phyloP scores from a whole-genome alignment of 257 asterid species.

The Euphrasia confusa region DNA sequence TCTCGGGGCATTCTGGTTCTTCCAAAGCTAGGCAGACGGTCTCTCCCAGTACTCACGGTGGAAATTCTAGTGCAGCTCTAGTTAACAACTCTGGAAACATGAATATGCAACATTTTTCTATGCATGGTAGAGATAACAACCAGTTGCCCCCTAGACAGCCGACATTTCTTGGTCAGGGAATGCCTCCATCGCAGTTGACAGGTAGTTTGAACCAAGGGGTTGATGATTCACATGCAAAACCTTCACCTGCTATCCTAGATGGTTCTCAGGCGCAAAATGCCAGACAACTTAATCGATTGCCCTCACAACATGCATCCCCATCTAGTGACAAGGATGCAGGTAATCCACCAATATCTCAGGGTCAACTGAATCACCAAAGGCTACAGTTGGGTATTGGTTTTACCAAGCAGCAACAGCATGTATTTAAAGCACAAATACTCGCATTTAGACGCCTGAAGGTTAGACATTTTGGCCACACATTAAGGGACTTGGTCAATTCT shows the following conservation, averaged over 20 bases:
- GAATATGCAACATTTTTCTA: conserved; percentile 57
- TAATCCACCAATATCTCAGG: conserved; percentile 53
- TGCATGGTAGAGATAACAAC: conserved; percentile 53
- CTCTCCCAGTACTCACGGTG: conserved; percentile 52
- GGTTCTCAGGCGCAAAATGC: conserved; percentile 52
- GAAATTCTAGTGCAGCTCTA: conserved; percentile 38
- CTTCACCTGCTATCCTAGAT: conserved; percentile 43
- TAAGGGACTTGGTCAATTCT: conserved; percentile 12
- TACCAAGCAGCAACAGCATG: conserved; percentile 91
- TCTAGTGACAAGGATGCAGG: conserved; percentile 58
- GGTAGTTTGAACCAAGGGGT: conserved; percentile 58
- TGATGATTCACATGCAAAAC: conserved; percentile 51
- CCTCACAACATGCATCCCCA: conserved; percentile 56
- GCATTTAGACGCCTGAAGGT: conserved; percentile 99
- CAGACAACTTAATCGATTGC: conserved; percentile 52
- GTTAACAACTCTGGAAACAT: conserved; percentile 42
- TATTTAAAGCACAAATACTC: conserved; percentile 96
- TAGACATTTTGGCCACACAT: conserved; percentile 24
- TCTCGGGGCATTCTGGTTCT: conserved; percentile 74
- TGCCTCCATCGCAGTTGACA: conserved; percentile 50
- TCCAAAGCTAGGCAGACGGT: conserved; percentile 70
- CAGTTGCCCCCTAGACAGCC: conserved; percentile 77
- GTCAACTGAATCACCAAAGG: conserved; percentile 39
- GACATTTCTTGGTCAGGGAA: conserved; percentile 50
- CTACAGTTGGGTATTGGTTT: conserved; percentile 59